Evolutionary conservation across 306 rosid species (phyloP).

Genomic region (Vicia sativa): DNA sequence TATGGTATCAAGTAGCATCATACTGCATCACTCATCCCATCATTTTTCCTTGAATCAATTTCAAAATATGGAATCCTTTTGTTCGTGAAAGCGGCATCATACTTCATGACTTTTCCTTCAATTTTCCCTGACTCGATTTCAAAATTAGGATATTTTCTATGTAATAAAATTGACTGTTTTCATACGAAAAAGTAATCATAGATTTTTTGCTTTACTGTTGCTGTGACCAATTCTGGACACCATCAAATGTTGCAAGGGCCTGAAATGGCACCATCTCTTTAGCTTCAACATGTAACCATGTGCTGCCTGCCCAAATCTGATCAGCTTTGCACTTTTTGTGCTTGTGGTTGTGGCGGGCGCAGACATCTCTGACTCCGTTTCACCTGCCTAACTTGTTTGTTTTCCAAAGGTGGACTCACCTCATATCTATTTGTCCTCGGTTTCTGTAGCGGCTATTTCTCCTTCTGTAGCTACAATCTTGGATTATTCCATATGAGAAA

Average conservation of each 20-base stretch:
- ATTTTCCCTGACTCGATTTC: too few species aligned
- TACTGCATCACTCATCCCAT: neutral
- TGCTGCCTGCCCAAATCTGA: too few species aligned
- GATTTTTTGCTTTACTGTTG: too few species aligned
- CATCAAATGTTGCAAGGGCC: too few species aligned
- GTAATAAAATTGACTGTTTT: too few species aligned
- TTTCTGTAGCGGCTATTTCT: neutral
- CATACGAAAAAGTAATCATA: too few species aligned
- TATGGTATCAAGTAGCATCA: neutral
- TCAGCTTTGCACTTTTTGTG: neutral
- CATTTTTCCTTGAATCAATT: neutral
- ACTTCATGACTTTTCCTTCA: too few species aligned
- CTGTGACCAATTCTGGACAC: too few species aligned
- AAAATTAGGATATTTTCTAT: too few species aligned
- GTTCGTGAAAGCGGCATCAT: too few species aligned
- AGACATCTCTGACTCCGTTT: neutral
- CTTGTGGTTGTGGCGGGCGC: neutral
- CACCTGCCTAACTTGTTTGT: neutral
- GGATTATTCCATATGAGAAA: neutral
- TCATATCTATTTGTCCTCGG: neutral
- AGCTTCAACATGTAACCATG: too few species aligned
- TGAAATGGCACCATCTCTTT: too few species aligned
- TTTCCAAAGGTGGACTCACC: neutral
- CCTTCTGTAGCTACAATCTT: neutral
- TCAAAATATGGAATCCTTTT: neutral